Evolutionary conservation across 495 filamentous ascomycete species (phyloP).

Genomic region (Arthonia radiata): DNA sequence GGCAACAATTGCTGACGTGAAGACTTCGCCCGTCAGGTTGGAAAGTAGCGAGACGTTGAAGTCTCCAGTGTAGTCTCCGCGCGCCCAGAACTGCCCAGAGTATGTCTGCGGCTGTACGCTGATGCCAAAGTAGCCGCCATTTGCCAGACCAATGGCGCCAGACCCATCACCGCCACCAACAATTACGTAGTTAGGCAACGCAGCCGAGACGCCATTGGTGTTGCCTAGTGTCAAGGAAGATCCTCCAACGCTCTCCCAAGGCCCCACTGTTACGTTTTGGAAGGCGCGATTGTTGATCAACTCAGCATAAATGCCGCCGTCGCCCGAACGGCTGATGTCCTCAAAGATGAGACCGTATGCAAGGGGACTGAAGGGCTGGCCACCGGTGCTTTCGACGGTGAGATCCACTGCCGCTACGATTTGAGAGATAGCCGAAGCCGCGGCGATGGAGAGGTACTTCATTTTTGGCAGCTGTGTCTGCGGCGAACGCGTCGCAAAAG

Average conservation of each 20-base stretch:
- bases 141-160: conserved; percentile 8
- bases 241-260: too few species aligned
- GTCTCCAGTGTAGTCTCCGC: conserved; percentile 11
- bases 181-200: background rate
- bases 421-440: too few species aligned
- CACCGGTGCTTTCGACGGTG: conserved; percentile 20
- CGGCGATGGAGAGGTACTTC: too few species aligned
- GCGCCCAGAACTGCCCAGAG: conserved; percentile 13
- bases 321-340: conserved; percentile 51
- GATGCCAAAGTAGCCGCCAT: conserved; percentile 10
- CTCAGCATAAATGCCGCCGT: conserved; percentile 56
- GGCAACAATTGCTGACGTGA: conserved; percentile 16
- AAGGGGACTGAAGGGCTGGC: conserved; percentile 27
- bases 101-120: conserved; percentile 10
- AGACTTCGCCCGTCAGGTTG: conserved; percentile 19
- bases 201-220: background rate
- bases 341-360: conserved; percentile 38
- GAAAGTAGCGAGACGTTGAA: conserved; percentile 23
- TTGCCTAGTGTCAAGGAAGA: background rate
- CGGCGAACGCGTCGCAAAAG: too few species aligned
- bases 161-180: background rate
- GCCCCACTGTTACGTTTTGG: too few species aligned
- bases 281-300: conserved; percentile 54
- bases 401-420: conserved; percentile 6
- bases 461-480: too few species aligned